These are phyloP conservation scores for Exophiala bonariae DNA, from an alignment of 2,329 filamentous ascomycete genomes.

Conservation along the genomic window DNA sequence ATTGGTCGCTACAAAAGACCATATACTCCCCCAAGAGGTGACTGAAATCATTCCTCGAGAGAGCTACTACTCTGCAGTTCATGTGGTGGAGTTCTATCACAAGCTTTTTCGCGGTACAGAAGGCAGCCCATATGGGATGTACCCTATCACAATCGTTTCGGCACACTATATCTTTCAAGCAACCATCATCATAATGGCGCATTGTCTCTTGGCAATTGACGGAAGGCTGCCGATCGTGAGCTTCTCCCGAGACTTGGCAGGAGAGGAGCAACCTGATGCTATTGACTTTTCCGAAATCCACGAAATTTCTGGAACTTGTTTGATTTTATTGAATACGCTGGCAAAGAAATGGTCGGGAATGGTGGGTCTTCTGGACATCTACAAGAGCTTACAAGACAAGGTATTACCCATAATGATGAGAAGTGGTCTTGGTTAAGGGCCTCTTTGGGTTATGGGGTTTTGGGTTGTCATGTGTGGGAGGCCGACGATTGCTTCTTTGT, in stretches of 20 bases:
- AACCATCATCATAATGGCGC: conserved; percentile 32
- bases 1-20: conserved; percentile 24
- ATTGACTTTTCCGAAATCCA: conserved; percentile 29
- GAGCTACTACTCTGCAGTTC: conserved; percentile 32
- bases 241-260: conserved; percentile 24
- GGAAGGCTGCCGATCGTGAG: conserved; percentile 27
- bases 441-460: too few relatives aligned
- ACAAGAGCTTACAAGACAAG: conserved; percentile 29
- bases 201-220: conserved; percentile 33
- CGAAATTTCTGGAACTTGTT: conserved; percentile 29
- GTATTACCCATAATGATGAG: conserved; percentile 27
- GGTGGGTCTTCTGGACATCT: conserved; percentile 29
- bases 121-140: conserved; percentile 29
- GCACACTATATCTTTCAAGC: conserved; percentile 36
- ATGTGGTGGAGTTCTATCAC: conserved; percentile 33
- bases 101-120: conserved; percentile 33
- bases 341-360: conserved; percentile 29
- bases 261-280: conserved; percentile 19
- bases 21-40: conserved; percentile 19
- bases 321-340: conserved; percentile 27
- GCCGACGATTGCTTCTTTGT: too few relatives aligned
- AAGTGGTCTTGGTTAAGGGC: conserved; percentile 15
- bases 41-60: conserved; percentile 29
- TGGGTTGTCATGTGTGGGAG: too few relatives aligned
- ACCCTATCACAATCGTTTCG: conserved; percentile 34